Evolutionary conservation across 805 yeast genomes (phyloP).

Genomic region (Grigorovia transvaalensis): DNA sequence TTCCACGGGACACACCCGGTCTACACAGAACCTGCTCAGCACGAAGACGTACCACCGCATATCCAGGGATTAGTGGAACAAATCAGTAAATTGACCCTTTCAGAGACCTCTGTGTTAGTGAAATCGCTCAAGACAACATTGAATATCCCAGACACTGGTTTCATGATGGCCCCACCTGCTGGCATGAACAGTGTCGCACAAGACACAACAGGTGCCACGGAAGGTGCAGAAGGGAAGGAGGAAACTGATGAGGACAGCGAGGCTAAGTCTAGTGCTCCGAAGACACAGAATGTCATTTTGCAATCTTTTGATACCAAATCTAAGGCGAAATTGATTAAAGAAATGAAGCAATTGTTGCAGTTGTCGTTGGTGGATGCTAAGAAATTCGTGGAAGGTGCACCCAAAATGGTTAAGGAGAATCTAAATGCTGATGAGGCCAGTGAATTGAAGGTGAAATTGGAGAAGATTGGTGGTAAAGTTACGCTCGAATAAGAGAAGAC

Average conservation of each 20-base stretch:
- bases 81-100: constrained; percentile 78
- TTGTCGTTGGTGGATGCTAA: constrained; percentile 92
- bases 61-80: constrained; percentile 54
- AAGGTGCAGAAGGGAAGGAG: constrained; percentile 36
- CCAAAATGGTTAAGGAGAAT: constrained; percentile 89
- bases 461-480: constrained; percentile 91
- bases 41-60: neutral
- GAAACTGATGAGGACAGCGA: constrained; percentile 54
- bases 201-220: neutral
- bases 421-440: constrained; percentile 97
- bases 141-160: constrained; percentile 69
- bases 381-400: constrained; percentile 96
- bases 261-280: constrained; percentile 48
- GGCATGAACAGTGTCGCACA: neutral
- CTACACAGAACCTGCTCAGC: too few relatives aligned
- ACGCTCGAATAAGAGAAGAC: constrained; percentile 54
- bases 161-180: constrained; percentile 1
- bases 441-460: constrained; percentile 84
- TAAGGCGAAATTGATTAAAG: constrained; percentile 96
- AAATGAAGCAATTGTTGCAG: constrained; percentile 84
- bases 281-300: constrained; percentile 78
- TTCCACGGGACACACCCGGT: too few relatives aligned
- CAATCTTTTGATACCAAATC: constrained; percentile 90
- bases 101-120: constrained; percentile 86
- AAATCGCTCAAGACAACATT: constrained; percentile 68